Evolutionary conservation across 2,329 filamentous ascomycete genomes (phyloP), one percentile per base, ranked within the genome.

Genomic region (Curvularia spicifera): DNA sequence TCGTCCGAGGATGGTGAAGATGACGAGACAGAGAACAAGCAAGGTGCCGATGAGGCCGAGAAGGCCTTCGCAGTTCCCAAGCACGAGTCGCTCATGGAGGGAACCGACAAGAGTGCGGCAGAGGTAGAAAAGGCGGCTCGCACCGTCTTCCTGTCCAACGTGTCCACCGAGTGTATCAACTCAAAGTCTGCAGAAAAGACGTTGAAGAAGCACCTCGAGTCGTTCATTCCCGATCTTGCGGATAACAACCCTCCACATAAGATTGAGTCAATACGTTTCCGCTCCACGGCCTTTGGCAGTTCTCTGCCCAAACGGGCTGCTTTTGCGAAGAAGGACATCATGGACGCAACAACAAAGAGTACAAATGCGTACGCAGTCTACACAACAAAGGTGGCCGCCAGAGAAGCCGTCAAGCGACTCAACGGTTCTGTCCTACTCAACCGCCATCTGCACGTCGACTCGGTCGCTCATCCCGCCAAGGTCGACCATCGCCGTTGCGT

Each of bases 361-460:
- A 93, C 93, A 58, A 97, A 99, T 74, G 95, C 95, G 46, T 99
- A 99, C 74, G 91, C 85, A 29, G 93, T 99, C 48, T 97, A 95
- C 80, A 89, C 87, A 43, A 91, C 90, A 1, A 78, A 86, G 1
- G 81, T 86, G 8, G 91, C 91, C 3, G 93, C 92, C 12, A 87
- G 91, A 53, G 87, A 89, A 67, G 93, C 93, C 2, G 86, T 89
- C 46, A 82, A 87, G 63, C 85, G 85, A 39, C 85, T 99, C 40
- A 99, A 99, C 69, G 95, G 93, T 48, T 91, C 86, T 1, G 81
- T 91, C 15, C 84, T 98, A 2, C 85, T 99, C 15, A 90, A 91
- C 66, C 89, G 95, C 31, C 95, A 99, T 78, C 80, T 99, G 55
- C 88, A 94, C 42, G 94, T 94, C 24, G 95, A 99, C 79, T 91